These are phyloP conservation scores for Populus nigra DNA, from an alignment of 345 rosid genomes.

Conservation along the genomic window DNA sequence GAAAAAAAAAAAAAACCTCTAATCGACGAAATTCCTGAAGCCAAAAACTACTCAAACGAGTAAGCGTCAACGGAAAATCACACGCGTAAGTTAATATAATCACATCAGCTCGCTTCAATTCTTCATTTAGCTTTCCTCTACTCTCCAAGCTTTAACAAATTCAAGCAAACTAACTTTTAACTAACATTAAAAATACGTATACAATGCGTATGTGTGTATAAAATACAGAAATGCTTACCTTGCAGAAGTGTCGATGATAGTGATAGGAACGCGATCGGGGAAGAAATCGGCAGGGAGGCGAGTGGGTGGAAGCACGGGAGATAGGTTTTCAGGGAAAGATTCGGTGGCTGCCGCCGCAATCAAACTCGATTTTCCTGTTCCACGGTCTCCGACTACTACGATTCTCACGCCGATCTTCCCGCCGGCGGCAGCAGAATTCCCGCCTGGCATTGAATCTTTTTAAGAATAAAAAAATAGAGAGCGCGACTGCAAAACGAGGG, in stretches of 20 bases:
- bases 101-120: conserved; percentile 71
- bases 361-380: conserved; percentile 75
- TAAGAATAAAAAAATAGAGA: not conserved
- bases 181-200: not conserved
- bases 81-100: conserved; percentile 74
- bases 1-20: conserved; percentile 41
- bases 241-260: conserved; percentile 78
- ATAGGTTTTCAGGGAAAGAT: conserved; percentile 59
- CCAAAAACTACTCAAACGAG: conserved; percentile 63
- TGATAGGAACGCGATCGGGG: conserved; percentile 72
- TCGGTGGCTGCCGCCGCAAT: conserved; percentile 67
- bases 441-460: conserved; percentile 38
- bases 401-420: conserved; percentile 55
- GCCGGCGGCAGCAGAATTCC: conserved; percentile 40
- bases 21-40: conserved; percentile 71
- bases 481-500: not conserved
- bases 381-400: conserved; percentile 71
- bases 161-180: not conserved
- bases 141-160: conserved; percentile 47
- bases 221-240: conserved; percentile 32
- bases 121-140: conserved; percentile 69
- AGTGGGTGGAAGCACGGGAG: conserved; percentile 58
- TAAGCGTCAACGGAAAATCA: conserved; percentile 61
- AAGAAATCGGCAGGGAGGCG: conserved; percentile 69
- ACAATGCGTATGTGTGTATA: not conserved